These are phyloP conservation scores for Acacia confusa DNA, from an alignment of 306 rosid genomes.

Conservation along the genomic window DNA sequence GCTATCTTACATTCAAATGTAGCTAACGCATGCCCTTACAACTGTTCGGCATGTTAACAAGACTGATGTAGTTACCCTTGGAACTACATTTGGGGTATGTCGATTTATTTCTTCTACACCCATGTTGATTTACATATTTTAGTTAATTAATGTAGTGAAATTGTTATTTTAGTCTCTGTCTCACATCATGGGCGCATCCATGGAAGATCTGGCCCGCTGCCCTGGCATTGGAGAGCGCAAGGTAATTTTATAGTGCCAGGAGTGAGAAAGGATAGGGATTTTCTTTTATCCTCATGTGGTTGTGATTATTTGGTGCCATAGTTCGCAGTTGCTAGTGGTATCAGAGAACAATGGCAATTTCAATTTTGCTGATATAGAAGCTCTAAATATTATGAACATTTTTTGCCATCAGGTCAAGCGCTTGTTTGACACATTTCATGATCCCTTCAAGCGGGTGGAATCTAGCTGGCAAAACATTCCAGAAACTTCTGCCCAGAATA, in stretches of 20 bases:
- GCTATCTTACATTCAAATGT: constrained; percentile 35
- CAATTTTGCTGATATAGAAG: neutral
- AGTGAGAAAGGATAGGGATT: constrained; percentile 14
- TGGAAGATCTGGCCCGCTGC: constrained; percentile 99
- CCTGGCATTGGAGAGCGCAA: constrained; percentile 99
- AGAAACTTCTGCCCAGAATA: constrained; percentile 40
- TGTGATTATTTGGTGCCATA: constrained; percentile 24
- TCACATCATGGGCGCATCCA: constrained; percentile 90
- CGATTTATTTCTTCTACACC: constrained; percentile 3
- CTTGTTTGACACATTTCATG: constrained; percentile 83
- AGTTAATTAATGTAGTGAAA: constrained; percentile 16
- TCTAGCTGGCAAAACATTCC: constrained; percentile 51
- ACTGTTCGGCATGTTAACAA: constrained; percentile 86
- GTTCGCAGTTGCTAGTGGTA: neutral
- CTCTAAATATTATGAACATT: constrained; percentile 17
- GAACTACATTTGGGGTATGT: constrained; percentile 87
- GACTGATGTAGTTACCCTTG: constrained; percentile 97
- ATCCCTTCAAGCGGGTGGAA: constrained; percentile 88
- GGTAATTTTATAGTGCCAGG: constrained; percentile 48
- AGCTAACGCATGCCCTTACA: constrained; percentile 77
- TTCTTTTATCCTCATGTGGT: neutral
- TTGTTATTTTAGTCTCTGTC: constrained; percentile 74
- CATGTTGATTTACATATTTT: neutral
- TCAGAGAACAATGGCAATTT: constrained; percentile 2
- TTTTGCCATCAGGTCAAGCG: constrained; percentile 71